Evolutionary conservation across 352 stramenopile genomes (phyloP).

Genomic region (Globisporangium irregulare): DNA sequence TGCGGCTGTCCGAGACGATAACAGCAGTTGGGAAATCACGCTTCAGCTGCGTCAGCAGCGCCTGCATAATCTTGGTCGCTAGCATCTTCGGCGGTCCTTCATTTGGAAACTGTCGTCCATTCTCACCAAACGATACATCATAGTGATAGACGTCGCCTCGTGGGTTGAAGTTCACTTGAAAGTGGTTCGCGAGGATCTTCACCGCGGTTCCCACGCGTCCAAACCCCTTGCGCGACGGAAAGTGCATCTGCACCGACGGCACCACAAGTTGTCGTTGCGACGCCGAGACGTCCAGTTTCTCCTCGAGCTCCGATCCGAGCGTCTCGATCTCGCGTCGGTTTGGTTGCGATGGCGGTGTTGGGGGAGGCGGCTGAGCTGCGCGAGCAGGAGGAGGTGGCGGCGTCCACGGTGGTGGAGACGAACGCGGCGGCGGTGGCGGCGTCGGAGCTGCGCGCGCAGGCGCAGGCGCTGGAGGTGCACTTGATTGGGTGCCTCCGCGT

Average conservation of each 20-base stretch:
- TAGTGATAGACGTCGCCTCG: conserved; percentile 69
- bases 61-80: conserved; percentile 53
- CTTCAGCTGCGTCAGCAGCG: conserved; percentile 37
- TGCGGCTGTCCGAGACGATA: conserved; percentile 50
- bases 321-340: conserved; percentile 6
- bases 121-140: conserved; percentile 54
- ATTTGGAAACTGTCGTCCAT: conserved; percentile 32
- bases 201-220: conserved; percentile 38
- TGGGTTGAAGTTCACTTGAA: conserved; percentile 48
- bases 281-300: conserved; percentile 28
- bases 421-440: too few relatives aligned
- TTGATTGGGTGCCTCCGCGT: conserved; percentile 4
- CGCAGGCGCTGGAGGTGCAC: background rate
- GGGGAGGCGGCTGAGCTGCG: background rate
- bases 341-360: conserved; percentile 1
- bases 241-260: conserved; percentile 38
- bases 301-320: conserved; percentile 31
- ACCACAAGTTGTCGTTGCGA: conserved; percentile 25
- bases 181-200: conserved; percentile 63
- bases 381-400: background rate
- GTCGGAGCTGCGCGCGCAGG: background rate
- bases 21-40: conserved; percentile 32
- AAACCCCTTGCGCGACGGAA: conserved; percentile 55
- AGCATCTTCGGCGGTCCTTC: conserved; percentile 56
- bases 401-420: too few relatives aligned